A percentile compares a stretch with the other conserved stretches of the same genome.
Evolutionary conservation across 441 rosid genomes (phyloP).

Genomic region (Cnidoscolus chayamansa): DNA sequence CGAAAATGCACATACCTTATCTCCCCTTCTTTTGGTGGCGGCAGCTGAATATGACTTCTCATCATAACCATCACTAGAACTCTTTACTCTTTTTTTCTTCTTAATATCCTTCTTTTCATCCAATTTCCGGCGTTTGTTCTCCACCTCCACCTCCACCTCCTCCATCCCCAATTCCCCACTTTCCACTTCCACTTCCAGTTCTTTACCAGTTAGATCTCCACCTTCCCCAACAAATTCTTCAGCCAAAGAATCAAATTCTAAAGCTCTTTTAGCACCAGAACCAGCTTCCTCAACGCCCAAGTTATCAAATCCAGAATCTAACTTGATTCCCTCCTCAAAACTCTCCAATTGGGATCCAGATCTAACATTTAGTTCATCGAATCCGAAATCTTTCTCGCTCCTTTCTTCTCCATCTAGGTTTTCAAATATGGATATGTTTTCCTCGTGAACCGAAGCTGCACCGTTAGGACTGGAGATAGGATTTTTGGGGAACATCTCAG

Average conservation of each 20-base stretch:
- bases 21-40: constrained; percentile 42
- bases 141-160: constrained; percentile 16
- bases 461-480: constrained; percentile 25
- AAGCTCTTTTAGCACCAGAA: constrained; percentile 38
- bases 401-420: neutral
- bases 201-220: constrained; percentile 18
- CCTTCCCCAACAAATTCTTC: constrained; percentile 33
- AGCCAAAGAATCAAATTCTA: constrained; percentile 41
- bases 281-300: constrained; percentile 27
- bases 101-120: constrained; percentile 31
- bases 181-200: constrained; percentile 9
- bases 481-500: constrained; percentile 23
- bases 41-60: constrained; percentile 33
- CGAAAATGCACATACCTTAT: constrained; percentile 40
- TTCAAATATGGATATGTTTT: constrained; percentile 7
- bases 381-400: constrained; percentile 2
- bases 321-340: constrained; percentile 31
- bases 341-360: constrained; percentile 27
- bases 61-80: constrained; percentile 35
- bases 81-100: constrained; percentile 38
- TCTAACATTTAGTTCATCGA: constrained; percentile 16
- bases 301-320: constrained; percentile 32
- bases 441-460: constrained; percentile 21
- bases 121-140: constrained; percentile 20
- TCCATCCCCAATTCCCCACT: constrained; percentile 14